A percentile compares a stretch with the other conserved stretches of the same genome.
These are phyloP conservation scores for Vanrija sp. DNA, from an alignment of 1,284 basidiomycete genomes.

Conservation along the genomic window DNA sequence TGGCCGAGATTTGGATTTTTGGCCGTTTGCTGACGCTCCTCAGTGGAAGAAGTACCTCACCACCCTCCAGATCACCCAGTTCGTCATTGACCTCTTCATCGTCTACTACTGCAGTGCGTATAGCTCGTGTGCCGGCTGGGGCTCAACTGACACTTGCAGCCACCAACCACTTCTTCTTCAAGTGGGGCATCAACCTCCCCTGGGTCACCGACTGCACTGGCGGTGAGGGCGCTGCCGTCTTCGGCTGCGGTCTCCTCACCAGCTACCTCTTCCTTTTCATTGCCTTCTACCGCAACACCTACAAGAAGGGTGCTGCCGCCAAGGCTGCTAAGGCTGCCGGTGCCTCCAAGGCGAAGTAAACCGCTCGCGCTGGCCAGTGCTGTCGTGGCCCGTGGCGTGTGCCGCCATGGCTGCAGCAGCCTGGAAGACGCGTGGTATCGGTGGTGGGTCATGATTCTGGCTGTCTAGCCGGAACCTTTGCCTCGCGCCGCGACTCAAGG, in stretches of 20 bases:
- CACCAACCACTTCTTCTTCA: conserved; percentile 73
- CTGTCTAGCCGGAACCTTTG: not conserved
- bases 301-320: conserved; percentile 38
- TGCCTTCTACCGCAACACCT: conserved; percentile 51
- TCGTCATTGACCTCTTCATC: conserved; percentile 80
- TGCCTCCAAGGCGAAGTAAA: conserved; percentile 22
- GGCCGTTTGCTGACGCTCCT: not conserved
- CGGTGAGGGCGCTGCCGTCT: conserved; percentile 77
- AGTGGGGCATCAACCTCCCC: conserved; percentile 64
- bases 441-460: conserved; percentile 24
- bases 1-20: not conserved
- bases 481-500: not conserved
- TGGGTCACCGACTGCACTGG: conserved; percentile 78
- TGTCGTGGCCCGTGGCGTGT: conserved; percentile 12
- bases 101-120: conserved; percentile 84
- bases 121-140: conserved; percentile 55
- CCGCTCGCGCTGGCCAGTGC: not conserved
- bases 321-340: conserved; percentile 26
- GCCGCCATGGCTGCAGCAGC: conserved; percentile 9
- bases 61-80: conserved; percentile 91
- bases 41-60: conserved; percentile 98
- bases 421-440: conserved; percentile 26
- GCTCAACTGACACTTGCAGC: conserved; percentile 57
- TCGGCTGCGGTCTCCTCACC: conserved; percentile 82
- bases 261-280: conserved; percentile 89